A percentile compares a stretch with the other conserved stretches of the same genome.
phyloP scores from a whole-genome alignment of 1,139 yeast species.

The Yamadazyma membranifaciens region DNA sequence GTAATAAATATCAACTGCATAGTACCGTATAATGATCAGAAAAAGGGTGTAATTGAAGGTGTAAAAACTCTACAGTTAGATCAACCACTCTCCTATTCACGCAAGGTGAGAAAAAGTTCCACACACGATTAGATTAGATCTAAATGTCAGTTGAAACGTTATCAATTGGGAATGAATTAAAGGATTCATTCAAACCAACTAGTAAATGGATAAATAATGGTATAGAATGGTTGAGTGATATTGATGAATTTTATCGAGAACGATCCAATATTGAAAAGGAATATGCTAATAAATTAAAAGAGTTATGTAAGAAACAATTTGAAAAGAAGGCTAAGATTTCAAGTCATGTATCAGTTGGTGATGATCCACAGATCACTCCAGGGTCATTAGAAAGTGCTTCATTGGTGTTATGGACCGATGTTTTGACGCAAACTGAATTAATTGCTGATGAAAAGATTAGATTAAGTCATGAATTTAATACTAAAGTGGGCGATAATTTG shows the following conservation, averaged over 20 bases:
- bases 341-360: conserved; percentile 81
- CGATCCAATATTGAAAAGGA: conserved; percentile 81
- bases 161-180: conserved; percentile 66
- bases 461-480: conserved; percentile 60
- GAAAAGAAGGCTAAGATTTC: conserved; percentile 73
- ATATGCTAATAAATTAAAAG: conserved; percentile 66
- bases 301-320: conserved; percentile 66
- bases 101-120: conserved; percentile 7
- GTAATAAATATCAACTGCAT: no score
- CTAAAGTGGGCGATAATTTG: conserved; percentile 65
- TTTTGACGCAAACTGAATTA: conserved; percentile 79
- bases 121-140: conserved; percentile 15
- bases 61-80: neutral
- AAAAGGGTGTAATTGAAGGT: neutral
- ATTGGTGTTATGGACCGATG: conserved; percentile 93
- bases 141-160: conserved; percentile 15
- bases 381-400: conserved; percentile 92
- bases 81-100: neutral
- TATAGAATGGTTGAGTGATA: conserved; percentile 70
- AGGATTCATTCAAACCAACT: conserved; percentile 77
- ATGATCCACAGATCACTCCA: conserved; percentile 85
- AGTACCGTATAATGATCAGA: no score
- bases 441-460: conserved; percentile 66
- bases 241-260: conserved; percentile 82
- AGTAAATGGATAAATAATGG: conserved; percentile 77